Conservation (phyloP, 305 asterid genomes). For the Fraxinus platypoda region DNA sequence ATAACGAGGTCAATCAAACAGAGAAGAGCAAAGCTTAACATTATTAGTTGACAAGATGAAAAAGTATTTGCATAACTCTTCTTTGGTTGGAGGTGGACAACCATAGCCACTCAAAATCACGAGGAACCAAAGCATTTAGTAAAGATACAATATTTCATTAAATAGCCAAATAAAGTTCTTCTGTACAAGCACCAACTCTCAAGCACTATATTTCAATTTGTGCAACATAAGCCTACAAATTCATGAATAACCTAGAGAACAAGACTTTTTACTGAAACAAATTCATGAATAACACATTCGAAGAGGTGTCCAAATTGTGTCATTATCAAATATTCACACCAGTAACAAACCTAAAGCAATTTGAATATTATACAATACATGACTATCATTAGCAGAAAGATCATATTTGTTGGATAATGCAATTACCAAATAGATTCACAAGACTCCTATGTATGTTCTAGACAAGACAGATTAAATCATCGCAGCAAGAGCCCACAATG, state of each 20-base stretch:
- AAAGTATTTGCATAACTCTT: background rate
- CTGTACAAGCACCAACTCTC: background rate
- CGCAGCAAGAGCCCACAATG: background rate
- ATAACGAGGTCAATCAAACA: background rate
- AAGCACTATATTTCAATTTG: background rate
- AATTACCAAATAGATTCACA: background rate
- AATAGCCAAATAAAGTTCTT: background rate
- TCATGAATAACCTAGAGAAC: background rate
- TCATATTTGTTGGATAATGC: background rate
- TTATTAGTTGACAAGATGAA: background rate
- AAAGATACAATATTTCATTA: background rate
- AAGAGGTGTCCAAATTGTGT: background rate
- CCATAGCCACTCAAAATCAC: background rate
- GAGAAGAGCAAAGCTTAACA: background rate
- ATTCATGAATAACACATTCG: background rate
- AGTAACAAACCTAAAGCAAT: background rate
- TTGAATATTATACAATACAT: background rate
- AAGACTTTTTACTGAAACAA: background rate
- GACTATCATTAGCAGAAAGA: background rate
- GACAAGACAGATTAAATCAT: background rate
- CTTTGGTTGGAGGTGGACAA: background rate
- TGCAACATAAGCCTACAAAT: background rate
- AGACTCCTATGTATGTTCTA: background rate
- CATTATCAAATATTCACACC: background rate
- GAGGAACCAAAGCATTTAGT: background rate